These are phyloP conservation scores for Plasmodium cynomolgi DNA, from an alignment of 169 alveolate genomes.

Conservation along the genomic window DNA sequence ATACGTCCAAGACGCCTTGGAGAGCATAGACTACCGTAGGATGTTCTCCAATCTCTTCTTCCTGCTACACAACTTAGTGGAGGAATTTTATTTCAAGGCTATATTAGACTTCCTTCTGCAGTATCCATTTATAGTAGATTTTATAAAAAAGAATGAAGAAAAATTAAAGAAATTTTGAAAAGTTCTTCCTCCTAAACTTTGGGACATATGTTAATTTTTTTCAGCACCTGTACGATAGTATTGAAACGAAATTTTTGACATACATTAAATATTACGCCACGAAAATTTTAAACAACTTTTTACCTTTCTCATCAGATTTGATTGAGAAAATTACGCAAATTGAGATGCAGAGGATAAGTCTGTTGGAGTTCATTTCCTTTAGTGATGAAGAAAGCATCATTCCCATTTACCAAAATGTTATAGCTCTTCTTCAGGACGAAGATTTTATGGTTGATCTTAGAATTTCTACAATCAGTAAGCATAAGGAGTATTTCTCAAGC, in stretches of 20 bases:
- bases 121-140: constrained; percentile 14
- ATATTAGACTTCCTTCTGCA: constrained; percentile 17
- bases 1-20: constrained; percentile 34
- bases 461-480: background rate
- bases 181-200: constrained; percentile 50
- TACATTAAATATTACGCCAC: constrained; percentile 53
- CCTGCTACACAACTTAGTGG: constrained; percentile 33
- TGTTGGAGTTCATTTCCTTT: constrained; percentile 38
- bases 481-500: constrained; percentile 17
- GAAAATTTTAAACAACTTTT: constrained; percentile 29
- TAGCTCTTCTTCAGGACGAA: constrained; percentile 51
- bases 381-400: constrained; percentile 36
- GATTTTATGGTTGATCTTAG: constrained; percentile 25
- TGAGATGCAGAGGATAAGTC: constrained; percentile 24
- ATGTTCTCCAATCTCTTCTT: constrained; percentile 46
- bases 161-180: constrained; percentile 30
- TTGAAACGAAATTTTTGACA: constrained; percentile 35
- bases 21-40: constrained; percentile 43
- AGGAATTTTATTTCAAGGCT: constrained; percentile 46
- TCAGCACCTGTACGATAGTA: constrained; percentile 61
- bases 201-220: constrained; percentile 56
- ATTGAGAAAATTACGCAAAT: constrained; percentile 13
- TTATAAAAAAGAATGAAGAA: constrained; percentile 41
- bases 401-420: constrained; percentile 20
- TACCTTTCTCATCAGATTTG: constrained; percentile 33